Conservation (phyloP, 345 rosid species). For the Euphorbia tirucalli region DNA sequence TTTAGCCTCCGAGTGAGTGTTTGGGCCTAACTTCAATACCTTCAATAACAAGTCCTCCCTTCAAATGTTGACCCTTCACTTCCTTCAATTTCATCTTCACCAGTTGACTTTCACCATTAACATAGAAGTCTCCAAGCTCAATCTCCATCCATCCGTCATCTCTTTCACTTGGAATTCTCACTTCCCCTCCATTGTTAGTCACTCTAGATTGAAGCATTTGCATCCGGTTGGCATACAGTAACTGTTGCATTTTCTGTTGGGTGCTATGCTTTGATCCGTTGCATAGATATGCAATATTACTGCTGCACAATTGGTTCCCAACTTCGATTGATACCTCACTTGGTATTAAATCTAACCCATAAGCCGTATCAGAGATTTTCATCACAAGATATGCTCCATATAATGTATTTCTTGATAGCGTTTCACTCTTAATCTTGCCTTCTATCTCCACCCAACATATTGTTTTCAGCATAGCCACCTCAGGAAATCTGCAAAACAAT, state of each 20-base stretch:
- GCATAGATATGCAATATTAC: slow-evolving; percentile 21
- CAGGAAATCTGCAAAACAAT: slow-evolving; percentile 43
- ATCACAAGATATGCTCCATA: slow-evolving; percentile 52
- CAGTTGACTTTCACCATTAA: slow-evolving; percentile 30
- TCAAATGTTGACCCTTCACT: slow-evolving; percentile 65
- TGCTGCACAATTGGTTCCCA: slow-evolving; percentile 3
- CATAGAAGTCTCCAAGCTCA: slow-evolving; percentile 60
- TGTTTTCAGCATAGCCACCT: slow-evolving; percentile 40
- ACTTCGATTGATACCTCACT: slow-evolving; percentile 38
- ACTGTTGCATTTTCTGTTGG: slow-evolving; percentile 8
- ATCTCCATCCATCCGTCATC: slow-evolving; percentile 79
- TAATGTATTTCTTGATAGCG: slow-evolving; percentile 41
- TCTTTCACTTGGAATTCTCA: slow-evolving; percentile 30
- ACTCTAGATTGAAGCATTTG: slow-evolving; percentile 14
- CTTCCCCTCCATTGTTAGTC: slow-evolving; percentile 5
- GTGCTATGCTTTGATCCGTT: too few species aligned
- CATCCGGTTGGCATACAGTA: slow-evolving; percentile 15
- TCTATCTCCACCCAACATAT: slow-evolving; percentile 41
- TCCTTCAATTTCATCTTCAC: slow-evolving; percentile 65
- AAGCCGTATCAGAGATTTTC: slow-evolving; percentile 35
- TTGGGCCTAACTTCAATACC: slow-evolving; percentile 79
- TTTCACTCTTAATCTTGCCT: slow-evolving; percentile 36
- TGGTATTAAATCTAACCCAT: slow-evolving; percentile 52
- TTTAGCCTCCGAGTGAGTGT: too few species aligned
- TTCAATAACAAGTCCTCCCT: slow-evolving; percentile 67